Conservation (phyloP, 768 basidiomycete species). For the Pleurotus salmoneostramineus region DNA sequence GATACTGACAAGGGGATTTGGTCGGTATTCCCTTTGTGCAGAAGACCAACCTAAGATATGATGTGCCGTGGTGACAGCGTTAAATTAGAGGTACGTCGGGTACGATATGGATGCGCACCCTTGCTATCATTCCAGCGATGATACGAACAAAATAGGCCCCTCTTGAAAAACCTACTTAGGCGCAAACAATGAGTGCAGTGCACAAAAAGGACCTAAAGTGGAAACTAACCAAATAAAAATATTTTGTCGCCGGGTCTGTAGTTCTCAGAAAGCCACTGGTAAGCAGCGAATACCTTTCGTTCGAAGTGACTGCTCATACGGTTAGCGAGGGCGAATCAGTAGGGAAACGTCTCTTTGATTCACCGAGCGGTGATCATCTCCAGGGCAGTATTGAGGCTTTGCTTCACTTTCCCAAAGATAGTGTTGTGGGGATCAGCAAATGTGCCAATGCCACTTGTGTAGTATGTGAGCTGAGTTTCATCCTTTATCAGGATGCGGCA, state of each 20-base stretch:
- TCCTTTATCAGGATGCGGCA: constrained; percentile 20
- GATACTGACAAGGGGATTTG: too few relatives aligned
- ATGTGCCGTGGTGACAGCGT: too few relatives aligned
- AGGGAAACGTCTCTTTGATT: too few relatives aligned
- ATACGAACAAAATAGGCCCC: constrained; percentile 43
- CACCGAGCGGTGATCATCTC: constrained; percentile 33
- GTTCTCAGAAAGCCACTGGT: constrained; percentile 36
- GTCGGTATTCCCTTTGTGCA: too few relatives aligned
- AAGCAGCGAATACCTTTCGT: constrained; percentile 27
- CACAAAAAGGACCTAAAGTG: too few relatives aligned
- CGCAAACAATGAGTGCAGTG: too few relatives aligned
- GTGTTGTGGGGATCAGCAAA: constrained; percentile 19
- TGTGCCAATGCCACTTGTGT: constrained; percentile 29
- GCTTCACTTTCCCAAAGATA: constrained; percentile 14
- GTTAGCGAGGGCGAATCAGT: too few relatives aligned
- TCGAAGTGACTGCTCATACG: constrained; percentile 37
- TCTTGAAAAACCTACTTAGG: constrained; percentile 47
- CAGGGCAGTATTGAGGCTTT: constrained; percentile 18
- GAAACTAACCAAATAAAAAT: constrained; percentile 37
- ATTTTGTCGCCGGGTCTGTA: constrained; percentile 32
- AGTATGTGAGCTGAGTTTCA: constrained; percentile 21
- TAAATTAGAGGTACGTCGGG: too few relatives aligned
- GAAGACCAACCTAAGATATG: too few relatives aligned
- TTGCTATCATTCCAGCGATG: constrained; percentile 40
- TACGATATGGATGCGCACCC: too few relatives aligned